Evolutionary conservation across 2,329 filamentous ascomycete species (phyloP), one percentile per base, ranked within the genome.

Genomic region (Aspergillus cejpii): DNA sequence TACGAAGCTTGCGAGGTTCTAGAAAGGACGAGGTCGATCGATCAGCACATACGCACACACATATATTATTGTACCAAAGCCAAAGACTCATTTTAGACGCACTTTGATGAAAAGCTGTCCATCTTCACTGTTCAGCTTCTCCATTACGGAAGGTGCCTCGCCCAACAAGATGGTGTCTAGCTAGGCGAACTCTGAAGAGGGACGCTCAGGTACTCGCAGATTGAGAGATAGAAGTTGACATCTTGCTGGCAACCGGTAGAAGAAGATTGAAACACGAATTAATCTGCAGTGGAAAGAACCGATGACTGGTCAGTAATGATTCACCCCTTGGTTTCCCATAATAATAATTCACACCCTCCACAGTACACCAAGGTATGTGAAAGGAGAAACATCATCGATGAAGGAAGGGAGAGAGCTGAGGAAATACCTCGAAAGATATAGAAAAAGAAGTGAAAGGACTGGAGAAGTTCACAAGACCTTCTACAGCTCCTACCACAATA

Each of bases 1-100:
- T 70, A 98, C 89, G 71, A 95, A 97, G 71, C 84, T 84, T 64
- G 91, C 90, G 66, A 98, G 79, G 77, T 94, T 92, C 91, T 96
- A 66, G 37, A 6, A 31, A 15, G 49, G 26, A 37, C 21, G 45
- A 37, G 44, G 21, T 17, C 6, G 42, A 21, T 26, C 10, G 26
- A 41, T 52, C 43, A 54, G 47, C 29, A 41, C 6, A 33, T 20
- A 31, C 11, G 27, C 17, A 26, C 38, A 24, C 8, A 24, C 23
- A 4, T 8, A 24, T 8, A 24, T 4, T 8, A 24, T 2, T 34
- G 17, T 27, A 43, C 46, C 21, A 28, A 27, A 44, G 4, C 15
- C 26, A 24, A 45, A 14, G 29, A 17, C 17, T 10, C 37, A 33
- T 23, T 37, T 6, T 11, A 31, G 24, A 58, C 65, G 40, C 47